phyloP scores from a whole-genome alignment of 169 alveolate species.

The Plasmodium vivax region DNA sequence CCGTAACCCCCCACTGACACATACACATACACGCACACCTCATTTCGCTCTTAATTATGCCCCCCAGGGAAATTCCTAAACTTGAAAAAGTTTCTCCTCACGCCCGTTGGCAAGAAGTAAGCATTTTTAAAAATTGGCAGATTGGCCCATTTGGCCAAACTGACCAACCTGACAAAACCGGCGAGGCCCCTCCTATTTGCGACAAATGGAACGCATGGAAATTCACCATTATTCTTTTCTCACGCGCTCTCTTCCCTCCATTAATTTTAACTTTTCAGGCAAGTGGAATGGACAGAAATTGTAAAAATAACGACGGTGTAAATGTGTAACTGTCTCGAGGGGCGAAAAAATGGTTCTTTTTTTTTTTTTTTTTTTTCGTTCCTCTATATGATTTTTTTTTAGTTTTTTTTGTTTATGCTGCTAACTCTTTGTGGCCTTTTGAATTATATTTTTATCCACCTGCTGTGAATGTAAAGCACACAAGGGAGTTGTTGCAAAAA shows the following conservation, averaged over 20 bases:
- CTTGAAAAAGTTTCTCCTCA: conserved; percentile 40
- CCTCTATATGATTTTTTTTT: not conserved
- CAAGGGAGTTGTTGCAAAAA: not conserved
- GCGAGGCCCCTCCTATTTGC: not conserved
- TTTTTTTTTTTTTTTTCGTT: conserved; percentile 20
- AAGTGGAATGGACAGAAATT: conserved; percentile 65
- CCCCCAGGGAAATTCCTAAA: conserved; percentile 21
- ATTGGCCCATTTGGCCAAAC: not conserved
- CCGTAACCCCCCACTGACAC: not conserved
- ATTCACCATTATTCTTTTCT: not conserved
- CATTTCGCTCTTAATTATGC: conserved; percentile 1
- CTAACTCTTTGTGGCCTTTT: not conserved
- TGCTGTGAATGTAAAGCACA: not conserved
- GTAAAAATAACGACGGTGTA: conserved; percentile 37
- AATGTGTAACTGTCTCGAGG: not conserved
- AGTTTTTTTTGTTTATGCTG: not conserved
- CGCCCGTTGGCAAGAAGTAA: conserved; percentile 56
- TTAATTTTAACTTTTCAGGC: conserved; percentile 11
- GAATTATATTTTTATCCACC: not conserved
- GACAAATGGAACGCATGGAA: not conserved
- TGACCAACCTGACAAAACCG: not conserved
- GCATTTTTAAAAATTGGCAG: not conserved
- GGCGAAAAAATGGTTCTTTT: not conserved
- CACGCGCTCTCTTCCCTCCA: not conserved
- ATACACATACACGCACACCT: not conserved